Conservation (phyloP, 495 filamentous ascomycete genomes). For the Tuber calosporum region DNA sequence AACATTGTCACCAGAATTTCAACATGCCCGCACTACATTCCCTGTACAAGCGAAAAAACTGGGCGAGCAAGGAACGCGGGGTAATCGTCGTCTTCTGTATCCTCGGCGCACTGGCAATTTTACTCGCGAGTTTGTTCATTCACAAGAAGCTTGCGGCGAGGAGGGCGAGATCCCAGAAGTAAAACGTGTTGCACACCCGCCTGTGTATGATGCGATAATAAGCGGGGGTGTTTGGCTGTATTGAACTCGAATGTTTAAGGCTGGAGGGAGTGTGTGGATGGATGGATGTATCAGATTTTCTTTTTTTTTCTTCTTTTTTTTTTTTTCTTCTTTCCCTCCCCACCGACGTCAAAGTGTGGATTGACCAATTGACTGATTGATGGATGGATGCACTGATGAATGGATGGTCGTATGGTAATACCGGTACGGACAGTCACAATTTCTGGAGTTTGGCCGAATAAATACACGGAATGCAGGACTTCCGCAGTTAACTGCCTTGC, state of each 20-base stretch:
- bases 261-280: not conserved
- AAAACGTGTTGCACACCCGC: not conserved
- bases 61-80: slow-evolving; percentile 49
- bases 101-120: slow-evolving; percentile 50
- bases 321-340: not conserved
- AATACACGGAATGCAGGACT: not conserved
- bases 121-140: slow-evolving; percentile 48
- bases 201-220: not conserved
- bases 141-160: slow-evolving; percentile 45
- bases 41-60: slow-evolving; percentile 51
- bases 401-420: not conserved
- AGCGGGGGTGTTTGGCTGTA: not conserved
- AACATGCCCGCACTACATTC: not conserved
- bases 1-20: not conserved
- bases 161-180: slow-evolving; percentile 35
- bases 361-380: no score
- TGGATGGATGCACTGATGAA: not conserved
- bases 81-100: slow-evolving; percentile 57
- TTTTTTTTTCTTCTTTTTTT: not conserved
- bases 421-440: not conserved
- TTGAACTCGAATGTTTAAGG: not conserved
- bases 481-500: not conserved
- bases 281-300: slow-evolving; percentile 3
- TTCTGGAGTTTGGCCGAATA: not conserved
- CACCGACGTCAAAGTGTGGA: not conserved